Evolutionary conservation across 1,284 basidiomycete species (phyloP).

Genomic region (Boletus holoroseus): DNA sequence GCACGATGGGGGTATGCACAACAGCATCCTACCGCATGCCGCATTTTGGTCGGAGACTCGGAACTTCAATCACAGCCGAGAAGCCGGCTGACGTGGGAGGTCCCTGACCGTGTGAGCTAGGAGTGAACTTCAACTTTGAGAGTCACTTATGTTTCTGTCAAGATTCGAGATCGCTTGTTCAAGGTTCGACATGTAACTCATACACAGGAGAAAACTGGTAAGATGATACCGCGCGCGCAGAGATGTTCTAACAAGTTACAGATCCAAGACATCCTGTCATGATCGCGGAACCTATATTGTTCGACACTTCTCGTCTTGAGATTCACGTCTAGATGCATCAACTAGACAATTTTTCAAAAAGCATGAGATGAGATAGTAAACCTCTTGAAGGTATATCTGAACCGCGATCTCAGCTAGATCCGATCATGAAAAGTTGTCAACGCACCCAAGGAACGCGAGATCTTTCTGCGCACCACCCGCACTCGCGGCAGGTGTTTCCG

Average conservation of each 20-base stretch:
- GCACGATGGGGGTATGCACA: too few species aligned
- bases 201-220: constrained; percentile 3
- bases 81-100: too few species aligned
- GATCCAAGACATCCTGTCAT: not conserved
- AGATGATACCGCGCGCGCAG: not conserved
- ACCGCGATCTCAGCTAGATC: constrained; percentile 7
- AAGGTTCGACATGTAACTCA: not conserved
- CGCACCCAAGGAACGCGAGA: constrained; percentile 87
- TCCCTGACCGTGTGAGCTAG: too few species aligned
- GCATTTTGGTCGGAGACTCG: too few species aligned
- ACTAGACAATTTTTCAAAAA: constrained; percentile 20
- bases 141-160: too few species aligned
- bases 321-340: not conserved
- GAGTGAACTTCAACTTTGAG: too few species aligned
- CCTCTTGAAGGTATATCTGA: constrained; percentile 73
- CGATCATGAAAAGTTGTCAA: constrained; percentile 12
- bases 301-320: not conserved
- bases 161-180: not conserved
- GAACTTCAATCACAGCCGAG: too few species aligned
- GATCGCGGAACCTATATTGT: not conserved
- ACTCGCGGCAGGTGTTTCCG: constrained; percentile 56
- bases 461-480: constrained; percentile 69
- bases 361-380: constrained; percentile 50
- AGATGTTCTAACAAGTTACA: constrained; percentile 6
- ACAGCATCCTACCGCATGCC: too few species aligned